A percentile compares a stretch with the other conserved stretches of the same genome.
These are phyloP conservation scores for Ochetophila trinervis DNA, from an alignment of 306 rosid species.

Conservation along the genomic window DNA sequence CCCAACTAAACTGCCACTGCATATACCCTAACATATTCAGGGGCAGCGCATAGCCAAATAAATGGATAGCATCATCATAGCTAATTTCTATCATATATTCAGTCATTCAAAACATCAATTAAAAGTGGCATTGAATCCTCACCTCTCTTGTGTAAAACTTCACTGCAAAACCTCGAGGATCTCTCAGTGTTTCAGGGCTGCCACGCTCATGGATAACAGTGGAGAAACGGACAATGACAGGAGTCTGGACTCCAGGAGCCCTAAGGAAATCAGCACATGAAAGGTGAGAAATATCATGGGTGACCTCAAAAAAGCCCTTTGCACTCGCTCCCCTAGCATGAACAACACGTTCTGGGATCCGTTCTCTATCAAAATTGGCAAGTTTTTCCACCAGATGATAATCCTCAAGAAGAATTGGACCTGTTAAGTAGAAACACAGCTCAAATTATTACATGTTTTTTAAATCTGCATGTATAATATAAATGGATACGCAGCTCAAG, in stretches of 20 bases:
- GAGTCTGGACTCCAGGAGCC: constrained; percentile 95
- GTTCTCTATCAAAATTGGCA: constrained; percentile 81
- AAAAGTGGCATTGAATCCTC: constrained; percentile 10
- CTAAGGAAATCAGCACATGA: constrained; percentile 94
- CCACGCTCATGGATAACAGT: constrained; percentile 97
- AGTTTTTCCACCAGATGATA: constrained; percentile 91
- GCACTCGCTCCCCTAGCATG: constrained; percentile 99
- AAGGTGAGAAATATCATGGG: constrained; percentile 81
- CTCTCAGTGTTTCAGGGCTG: constrained; percentile 92
- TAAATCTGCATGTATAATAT: background rate
- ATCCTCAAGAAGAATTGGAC: constrained; percentile 94
- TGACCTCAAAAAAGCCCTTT: constrained; percentile 97
- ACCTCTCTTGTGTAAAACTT: constrained; percentile 93
- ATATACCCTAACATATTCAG: background rate
- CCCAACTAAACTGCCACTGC: background rate
- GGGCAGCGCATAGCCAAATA: background rate
- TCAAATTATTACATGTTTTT: background rate
- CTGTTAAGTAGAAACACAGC: constrained; percentile 34
- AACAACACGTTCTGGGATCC: constrained; percentile 93
- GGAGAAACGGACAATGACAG: constrained; percentile 87
- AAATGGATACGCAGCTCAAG: too few relatives aligned
- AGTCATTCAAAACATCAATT: background rate
- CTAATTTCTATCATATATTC: background rate
- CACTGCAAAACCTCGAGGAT: constrained; percentile 86
- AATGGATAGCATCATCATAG: background rate